A percentile compares a stretch with the other conserved stretches of the same genome.
Evolutionary conservation across 805 yeast species (phyloP).

Genomic region (Zygotorulaspora danielsina): DNA sequence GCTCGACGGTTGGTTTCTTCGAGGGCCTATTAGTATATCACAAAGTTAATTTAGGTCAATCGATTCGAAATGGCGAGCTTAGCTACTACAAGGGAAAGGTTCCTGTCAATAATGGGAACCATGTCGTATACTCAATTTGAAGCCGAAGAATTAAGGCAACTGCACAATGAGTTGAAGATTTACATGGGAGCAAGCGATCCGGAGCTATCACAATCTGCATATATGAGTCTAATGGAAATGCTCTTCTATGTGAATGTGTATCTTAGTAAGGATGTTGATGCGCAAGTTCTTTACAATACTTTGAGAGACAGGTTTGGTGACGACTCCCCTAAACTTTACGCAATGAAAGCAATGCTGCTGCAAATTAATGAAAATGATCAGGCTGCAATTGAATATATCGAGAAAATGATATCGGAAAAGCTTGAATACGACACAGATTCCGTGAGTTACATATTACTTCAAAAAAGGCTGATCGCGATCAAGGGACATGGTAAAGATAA

Average conservation of each 20-base stretch:
- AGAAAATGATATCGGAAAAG: conserved; percentile 46
- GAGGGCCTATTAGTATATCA: no score
- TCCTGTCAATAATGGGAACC: conserved; percentile 47
- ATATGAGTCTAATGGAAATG: conserved; percentile 61
- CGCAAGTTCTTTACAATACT: conserved; percentile 59
- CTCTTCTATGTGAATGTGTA: conserved; percentile 62
- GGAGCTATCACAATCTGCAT: conserved; percentile 36
- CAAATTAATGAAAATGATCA: conserved; percentile 27
- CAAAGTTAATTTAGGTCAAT: no score
- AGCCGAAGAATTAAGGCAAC: conserved; percentile 40
- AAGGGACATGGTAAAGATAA: conserved; percentile 16
- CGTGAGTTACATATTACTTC: conserved; percentile 28
- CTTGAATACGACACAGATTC: conserved; percentile 47
- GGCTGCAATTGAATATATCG: conserved; percentile 42
- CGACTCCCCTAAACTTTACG: conserved; percentile 31
- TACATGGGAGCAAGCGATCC: conserved; percentile 25
- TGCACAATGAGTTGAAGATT: conserved; percentile 39
- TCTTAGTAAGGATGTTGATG: conserved; percentile 65
- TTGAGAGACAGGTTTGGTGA: conserved; percentile 66
- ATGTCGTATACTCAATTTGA: conserved; percentile 48
- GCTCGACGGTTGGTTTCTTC: no score
- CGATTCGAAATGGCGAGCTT: not conserved
- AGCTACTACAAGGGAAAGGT: conserved; percentile 38
- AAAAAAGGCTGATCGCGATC: conserved; percentile 29
- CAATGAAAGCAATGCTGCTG: conserved; percentile 30